Evolutionary conservation across 768 basidiomycete genomes (phyloP).

Genomic region (Mycena maculata): DNA sequence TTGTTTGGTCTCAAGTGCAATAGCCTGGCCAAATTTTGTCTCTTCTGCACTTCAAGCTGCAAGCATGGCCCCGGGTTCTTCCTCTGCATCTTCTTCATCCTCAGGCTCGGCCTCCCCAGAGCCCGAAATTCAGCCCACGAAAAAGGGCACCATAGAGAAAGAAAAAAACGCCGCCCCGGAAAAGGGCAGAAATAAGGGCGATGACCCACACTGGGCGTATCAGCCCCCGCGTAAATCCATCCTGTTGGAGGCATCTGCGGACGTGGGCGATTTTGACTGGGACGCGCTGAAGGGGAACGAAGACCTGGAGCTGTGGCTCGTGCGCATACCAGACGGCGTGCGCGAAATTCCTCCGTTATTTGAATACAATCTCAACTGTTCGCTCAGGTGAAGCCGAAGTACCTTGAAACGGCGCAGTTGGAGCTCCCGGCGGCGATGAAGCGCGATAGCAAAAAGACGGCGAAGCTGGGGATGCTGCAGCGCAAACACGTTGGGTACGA

Average conservation of each 20-base stretch:
- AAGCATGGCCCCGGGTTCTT: constrained; percentile 24
- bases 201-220: constrained; percentile 69
- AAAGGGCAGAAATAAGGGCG: constrained; percentile 63
- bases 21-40: neutral
- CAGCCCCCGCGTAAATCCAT: constrained; percentile 65
- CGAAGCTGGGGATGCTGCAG: constrained; percentile 61
- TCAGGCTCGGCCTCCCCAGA: constrained; percentile 21
- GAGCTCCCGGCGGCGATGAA: constrained; percentile 53
- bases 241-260: constrained; percentile 58
- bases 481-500: constrained; percentile 70
- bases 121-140: constrained; percentile 30
- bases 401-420: constrained; percentile 65
- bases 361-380: neutral
- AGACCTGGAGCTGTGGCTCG: constrained; percentile 76
- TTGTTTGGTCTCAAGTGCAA: constrained; percentile 13
- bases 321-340: constrained; percentile 77
- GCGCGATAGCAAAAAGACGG: constrained; percentile 40
- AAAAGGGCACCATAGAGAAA: constrained; percentile 33
- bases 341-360: constrained; percentile 39
- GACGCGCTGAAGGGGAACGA: constrained; percentile 65
- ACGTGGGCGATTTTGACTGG: constrained; percentile 75
- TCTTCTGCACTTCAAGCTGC: neutral
- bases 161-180: constrained; percentile 30
- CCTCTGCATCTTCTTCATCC: constrained; percentile 28
- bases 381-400: constrained; percentile 74